These are phyloP conservation scores for Podaxis carcinomalis DNA, from an alignment of 768 basidiomycete species.

Conservation along the genomic window DNA sequence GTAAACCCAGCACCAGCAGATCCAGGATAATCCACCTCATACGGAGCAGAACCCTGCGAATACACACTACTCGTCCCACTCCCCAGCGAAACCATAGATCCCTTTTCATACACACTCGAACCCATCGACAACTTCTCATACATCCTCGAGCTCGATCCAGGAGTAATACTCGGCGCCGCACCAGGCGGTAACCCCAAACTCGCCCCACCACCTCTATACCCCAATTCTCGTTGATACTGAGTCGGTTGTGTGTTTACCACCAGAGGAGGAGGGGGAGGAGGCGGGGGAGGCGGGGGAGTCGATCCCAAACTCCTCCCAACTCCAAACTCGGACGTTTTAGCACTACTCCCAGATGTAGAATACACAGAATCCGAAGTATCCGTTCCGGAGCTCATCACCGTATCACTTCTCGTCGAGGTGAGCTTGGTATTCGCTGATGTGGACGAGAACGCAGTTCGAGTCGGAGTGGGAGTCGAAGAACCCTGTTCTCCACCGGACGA, in stretches of 20 bases:
- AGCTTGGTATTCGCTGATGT: not conserved
- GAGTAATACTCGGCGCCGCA: not conserved
- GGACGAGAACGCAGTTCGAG: not conserved
- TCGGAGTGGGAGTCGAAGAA: not conserved
- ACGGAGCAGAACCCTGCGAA: not conserved
- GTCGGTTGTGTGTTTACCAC: not conserved
- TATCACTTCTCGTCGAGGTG: not conserved
- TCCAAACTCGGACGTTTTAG: conserved; percentile 15
- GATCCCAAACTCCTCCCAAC: not conserved
- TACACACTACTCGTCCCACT: not conserved
- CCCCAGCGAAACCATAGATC: not conserved
- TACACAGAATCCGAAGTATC: conserved; percentile 10
- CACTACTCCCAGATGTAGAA: conserved; percentile 9
- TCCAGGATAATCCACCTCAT: not conserved
- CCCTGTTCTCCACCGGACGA: not conserved
- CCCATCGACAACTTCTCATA: not conserved
- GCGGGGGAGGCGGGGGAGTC: no score
- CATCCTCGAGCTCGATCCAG: not conserved
- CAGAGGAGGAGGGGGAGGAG: not conserved
- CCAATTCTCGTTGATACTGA: not conserved
- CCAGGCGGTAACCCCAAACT: not conserved
- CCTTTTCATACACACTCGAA: not conserved
- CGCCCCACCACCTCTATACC: not conserved
- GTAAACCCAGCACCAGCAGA: no score
- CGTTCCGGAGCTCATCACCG: not conserved